These are phyloP conservation scores for Claviceps sp. DNA, from an alignment of 2,329 filamentous ascomycete species.

Conservation along the genomic window DNA sequence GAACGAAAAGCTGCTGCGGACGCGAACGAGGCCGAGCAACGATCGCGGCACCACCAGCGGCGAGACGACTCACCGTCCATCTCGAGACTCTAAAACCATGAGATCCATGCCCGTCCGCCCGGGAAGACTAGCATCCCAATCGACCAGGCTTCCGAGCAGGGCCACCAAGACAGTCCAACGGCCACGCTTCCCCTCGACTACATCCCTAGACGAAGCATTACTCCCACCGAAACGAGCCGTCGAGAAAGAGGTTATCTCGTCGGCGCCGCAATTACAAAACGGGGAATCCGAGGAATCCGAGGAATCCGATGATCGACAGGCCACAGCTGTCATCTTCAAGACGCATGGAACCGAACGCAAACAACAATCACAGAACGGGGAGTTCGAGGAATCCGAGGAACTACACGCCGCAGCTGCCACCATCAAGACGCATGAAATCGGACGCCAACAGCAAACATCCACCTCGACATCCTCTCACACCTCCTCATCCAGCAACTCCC, in stretches of 20 bases:
- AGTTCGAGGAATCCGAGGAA: too few relatives aligned
- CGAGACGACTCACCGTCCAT: conserved; percentile 28
- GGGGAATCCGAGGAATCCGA: neutral
- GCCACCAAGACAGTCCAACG: conserved; percentile 4
- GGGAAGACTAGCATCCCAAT: conserved; percentile 1
- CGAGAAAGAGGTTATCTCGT: conserved; percentile 6
- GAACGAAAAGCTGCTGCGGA: conserved; percentile 16
- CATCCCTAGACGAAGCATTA: conserved; percentile 22
- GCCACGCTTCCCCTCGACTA: conserved; percentile 15
- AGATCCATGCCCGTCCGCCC: conserved; percentile 15
- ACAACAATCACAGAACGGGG: neutral
- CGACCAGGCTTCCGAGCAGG: conserved; percentile 1
- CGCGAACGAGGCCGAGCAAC: conserved; percentile 22
- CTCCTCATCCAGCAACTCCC: neutral
- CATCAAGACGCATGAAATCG: neutral
- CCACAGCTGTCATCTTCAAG: neutral
- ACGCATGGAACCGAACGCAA: neutral
- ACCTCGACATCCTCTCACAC: neutral
- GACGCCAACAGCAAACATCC: neutral
- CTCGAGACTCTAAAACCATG: conserved; percentile 13
- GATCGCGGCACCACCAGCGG: conserved; percentile 34
- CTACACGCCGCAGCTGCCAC: too few relatives aligned
- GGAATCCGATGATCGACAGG: neutral
- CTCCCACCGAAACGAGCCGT: conserved; percentile 10
- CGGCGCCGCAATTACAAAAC: neutral